Evolutionary conservation across 495 filamentous ascomycete species (phyloP).

Genomic region (Acidiella bohemica): DNA sequence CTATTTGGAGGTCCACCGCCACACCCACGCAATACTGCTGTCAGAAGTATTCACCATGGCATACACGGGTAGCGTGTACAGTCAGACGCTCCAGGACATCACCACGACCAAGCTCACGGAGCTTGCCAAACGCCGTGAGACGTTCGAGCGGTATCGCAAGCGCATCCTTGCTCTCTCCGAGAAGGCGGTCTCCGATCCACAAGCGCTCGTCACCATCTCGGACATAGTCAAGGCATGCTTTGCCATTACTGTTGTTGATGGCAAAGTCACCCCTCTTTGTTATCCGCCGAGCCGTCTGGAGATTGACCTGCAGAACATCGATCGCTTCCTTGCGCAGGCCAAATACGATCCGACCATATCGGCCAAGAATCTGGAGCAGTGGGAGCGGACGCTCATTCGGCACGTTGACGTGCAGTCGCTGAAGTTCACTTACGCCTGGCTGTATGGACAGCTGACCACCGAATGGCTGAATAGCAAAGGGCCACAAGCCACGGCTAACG

Average conservation of each 20-base stretch:
- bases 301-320: constrained; percentile 2
- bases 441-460: constrained; percentile 22
- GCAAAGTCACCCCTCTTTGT: neutral
- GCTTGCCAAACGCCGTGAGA: constrained; percentile 15
- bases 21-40: too few species aligned
- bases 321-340: constrained; percentile 3
- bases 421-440: constrained; percentile 23
- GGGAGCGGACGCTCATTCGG: neutral
- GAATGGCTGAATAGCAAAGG: constrained; percentile 21
- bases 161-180: neutral
- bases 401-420: constrained; percentile 21
- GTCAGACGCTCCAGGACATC: constrained; percentile 18
- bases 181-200: neutral
- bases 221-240: constrained; percentile 4
- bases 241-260: neutral
- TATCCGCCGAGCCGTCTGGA: too few species aligned
- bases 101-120: constrained; percentile 21
- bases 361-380: neutral
- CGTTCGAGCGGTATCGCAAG: constrained; percentile 10
- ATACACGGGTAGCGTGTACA: constrained; percentile 3
- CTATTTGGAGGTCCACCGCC: too few species aligned
- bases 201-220: neutral
- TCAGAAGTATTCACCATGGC: too few species aligned
- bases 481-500: constrained; percentile 1
- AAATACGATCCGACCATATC: constrained; percentile 6